A percentile compares a stretch with the other conserved stretches of the same genome.
Evolutionary conservation across 179 eudicot species (phyloP).

Genomic region (Dionaea muscipula): DNA sequence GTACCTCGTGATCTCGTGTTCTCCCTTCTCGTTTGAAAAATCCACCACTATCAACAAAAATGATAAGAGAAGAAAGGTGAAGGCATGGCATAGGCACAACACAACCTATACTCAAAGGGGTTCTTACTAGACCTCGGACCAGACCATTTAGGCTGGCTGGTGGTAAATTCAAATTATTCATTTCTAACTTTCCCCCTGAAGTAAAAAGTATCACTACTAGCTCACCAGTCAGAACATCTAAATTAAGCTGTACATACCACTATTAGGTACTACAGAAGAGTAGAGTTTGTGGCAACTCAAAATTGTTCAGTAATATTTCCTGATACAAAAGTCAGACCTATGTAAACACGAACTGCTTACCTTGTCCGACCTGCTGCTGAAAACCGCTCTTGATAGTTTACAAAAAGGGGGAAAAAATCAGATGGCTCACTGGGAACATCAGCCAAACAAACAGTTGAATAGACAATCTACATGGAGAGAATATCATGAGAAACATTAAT

Average conservation of each 20-base stretch:
- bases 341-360: conserved; percentile 16
- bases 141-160: no score
- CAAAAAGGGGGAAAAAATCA: conserved; percentile 91
- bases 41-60: conserved; percentile 58
- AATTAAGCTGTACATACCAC: conserved; percentile 1
- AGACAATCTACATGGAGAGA: conserved; percentile 51
- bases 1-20: conserved; percentile 94
- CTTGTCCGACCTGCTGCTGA: conserved; percentile 99
- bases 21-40: conserved; percentile 96
- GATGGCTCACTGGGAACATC: conserved; percentile 95
- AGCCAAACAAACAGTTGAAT: conserved; percentile 79
- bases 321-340: no score
- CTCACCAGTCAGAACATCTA: no score
- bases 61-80: conserved; percentile 3
- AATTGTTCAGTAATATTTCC: not conserved
- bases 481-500: not conserved
- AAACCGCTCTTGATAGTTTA: conserved; percentile 94
- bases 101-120: not conserved
- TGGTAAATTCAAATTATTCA: no score
- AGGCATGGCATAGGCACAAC: not conserved
- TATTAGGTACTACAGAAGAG: not conserved
- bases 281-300: not conserved
- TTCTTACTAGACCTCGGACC: no score
- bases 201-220: not conserved
- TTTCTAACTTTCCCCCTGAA: not conserved